Evolutionary conservation across 2,329 filamentous ascomycete species (phyloP).

Genomic region (Ceratocystis variospora): DNA sequence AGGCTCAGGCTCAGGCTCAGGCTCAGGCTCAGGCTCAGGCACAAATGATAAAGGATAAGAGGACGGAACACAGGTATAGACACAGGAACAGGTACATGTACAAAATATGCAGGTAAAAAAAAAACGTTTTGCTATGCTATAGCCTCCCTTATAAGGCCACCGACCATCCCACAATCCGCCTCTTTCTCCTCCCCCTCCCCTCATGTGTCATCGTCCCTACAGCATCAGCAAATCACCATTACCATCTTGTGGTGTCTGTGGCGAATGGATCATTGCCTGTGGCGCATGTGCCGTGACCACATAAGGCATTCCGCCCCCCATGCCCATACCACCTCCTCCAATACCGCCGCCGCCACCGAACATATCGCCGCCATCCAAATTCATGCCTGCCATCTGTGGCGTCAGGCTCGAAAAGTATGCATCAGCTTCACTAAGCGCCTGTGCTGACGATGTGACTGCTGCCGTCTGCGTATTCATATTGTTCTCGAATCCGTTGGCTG

Average conservation of each 20-base stretch:
- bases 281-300: slow-evolving; percentile 74
- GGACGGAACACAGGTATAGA: background rate
- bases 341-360: slow-evolving; percentile 42
- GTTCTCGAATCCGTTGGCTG: background rate
- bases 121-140: background rate
- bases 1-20: no score
- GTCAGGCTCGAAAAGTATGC: slow-evolving; percentile 76
- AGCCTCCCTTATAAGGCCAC: background rate
- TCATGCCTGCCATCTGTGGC: slow-evolving; percentile 60
- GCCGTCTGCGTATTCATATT: background rate
- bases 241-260: slow-evolving; percentile 44
- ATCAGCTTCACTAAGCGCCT: slow-evolving; percentile 73
- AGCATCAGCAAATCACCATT: slow-evolving; percentile 61
- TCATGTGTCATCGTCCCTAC: slow-evolving; percentile 26
- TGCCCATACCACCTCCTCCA: background rate
- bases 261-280: slow-evolving; percentile 60
- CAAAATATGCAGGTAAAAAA: background rate
- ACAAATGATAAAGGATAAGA: background rate
- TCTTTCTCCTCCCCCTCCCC: background rate
- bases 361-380: slow-evolving; percentile 49
- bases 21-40: no score
- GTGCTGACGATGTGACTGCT: slow-evolving; percentile 27
- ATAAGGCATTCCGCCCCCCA: slow-evolving; percentile 37
- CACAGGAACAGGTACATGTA: no score
- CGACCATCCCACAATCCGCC: background rate